Evolutionary conservation across 495 filamentous ascomycete species (phyloP).

Genomic region (Penicillium canariense): DNA sequence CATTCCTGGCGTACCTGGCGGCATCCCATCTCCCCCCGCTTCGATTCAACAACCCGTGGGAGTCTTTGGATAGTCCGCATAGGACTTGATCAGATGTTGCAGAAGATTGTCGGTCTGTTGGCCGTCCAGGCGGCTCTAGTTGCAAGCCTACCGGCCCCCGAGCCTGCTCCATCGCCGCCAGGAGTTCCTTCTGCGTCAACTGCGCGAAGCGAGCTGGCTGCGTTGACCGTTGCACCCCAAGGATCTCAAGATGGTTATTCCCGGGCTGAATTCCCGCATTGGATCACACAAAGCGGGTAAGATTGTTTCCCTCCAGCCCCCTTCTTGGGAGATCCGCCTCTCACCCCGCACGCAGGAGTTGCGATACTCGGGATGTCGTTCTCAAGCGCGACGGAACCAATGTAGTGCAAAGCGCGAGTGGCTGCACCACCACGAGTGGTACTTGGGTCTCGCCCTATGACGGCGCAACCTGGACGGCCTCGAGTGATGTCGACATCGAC

Average conservation of each 20-base stretch:
- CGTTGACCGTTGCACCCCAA: slow-evolving; percentile 52
- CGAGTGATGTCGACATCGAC: slow-evolving; percentile 70
- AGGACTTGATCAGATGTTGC: background rate
- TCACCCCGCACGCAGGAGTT: slow-evolving; percentile 40
- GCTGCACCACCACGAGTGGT: slow-evolving; percentile 58
- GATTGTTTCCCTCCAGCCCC: background rate
- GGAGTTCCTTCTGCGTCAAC: slow-evolving; percentile 55
- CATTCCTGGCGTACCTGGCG: background rate
- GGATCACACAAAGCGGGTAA: slow-evolving; percentile 53
- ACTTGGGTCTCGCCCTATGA: slow-evolving; percentile 67
- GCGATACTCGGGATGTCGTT: slow-evolving; percentile 65
- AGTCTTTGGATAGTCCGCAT: background rate
- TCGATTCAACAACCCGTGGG: background rate
- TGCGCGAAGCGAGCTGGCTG: slow-evolving; percentile 54
- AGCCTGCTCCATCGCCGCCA: slow-evolving; percentile 40
- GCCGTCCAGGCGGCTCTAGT: slow-evolving; percentile 13
- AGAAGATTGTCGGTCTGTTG: slow-evolving; percentile 8
- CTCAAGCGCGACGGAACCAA: slow-evolving; percentile 64
- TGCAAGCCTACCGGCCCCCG: slow-evolving; percentile 10
- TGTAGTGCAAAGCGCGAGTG: slow-evolving; percentile 42
- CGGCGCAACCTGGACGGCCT: slow-evolving; percentile 62
- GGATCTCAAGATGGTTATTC: slow-evolving; percentile 54
- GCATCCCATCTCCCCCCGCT: background rate
- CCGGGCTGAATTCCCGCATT: slow-evolving; percentile 65
- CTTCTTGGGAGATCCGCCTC: background rate